Evolutionary conservation across 306 rosid genomes (phyloP), one percentile per base, ranked within the genome.

Genomic region (Macrotyloma uniflorum): DNA sequence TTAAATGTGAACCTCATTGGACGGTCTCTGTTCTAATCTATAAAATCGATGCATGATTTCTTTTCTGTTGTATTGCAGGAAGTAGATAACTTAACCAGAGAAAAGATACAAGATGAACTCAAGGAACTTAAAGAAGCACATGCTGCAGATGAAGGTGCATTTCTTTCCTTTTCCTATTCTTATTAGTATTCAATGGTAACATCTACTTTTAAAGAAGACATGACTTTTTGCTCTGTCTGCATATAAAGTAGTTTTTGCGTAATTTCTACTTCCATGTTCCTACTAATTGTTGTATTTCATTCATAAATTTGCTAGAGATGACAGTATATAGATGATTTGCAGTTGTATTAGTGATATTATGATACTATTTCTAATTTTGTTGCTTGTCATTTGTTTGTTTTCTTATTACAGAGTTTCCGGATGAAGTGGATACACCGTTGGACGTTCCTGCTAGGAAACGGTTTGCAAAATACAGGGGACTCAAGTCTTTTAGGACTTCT

Each of bases 361-460:
- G 13, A 40, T 45, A 13, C 64, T 67, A 49, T 23, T 51, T 64
- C 65, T 67, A 6, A 32, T 61, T 22, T 10, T 63, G 26, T 32
- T 80, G 38, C 61, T 63, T 23, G 30, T 38, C 59, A 66, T 63
- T 79, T 35, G 18, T 77, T 80, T 61, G 32, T 70, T 32, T 47
- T 77, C 51, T 14, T 72, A 43, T 84, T 85, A 28, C 89, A 95
- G 99, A 93, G 81, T 91, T 71, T 83, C 99, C 99, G 0, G 99
- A 95, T 85, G 99, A 95, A 88, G 97, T 95, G 47, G 99, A 95
- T 83, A 88, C 99, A 64, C 99, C 99, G 15, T 8, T 95, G 53
- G 99, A 95, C 55, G 73, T 78, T 74, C 90, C 94, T 73, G 97
- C 98, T 70, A 91, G 96, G 83, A 87, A 88, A 82, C 93, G 98